Evolutionary conservation across 176 grass and related monocot genomes (phyloP).

Genomic region (Ensete ventricosum): DNA sequence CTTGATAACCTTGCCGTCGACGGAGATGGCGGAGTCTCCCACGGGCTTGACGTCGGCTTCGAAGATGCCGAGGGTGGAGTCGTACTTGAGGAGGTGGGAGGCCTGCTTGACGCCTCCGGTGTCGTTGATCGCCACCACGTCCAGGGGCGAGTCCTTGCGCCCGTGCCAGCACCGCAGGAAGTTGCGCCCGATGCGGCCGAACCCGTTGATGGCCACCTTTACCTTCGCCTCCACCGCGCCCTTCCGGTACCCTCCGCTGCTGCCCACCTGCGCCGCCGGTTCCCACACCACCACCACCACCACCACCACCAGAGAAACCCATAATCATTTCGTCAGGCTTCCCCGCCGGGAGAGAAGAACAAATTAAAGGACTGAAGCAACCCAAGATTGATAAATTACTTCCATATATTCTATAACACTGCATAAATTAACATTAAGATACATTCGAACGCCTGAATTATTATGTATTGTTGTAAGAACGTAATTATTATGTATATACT

Average conservation of each 20-base stretch:
- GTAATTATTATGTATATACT: no score
- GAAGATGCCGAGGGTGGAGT: slow-evolving; percentile 78
- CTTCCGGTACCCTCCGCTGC: slow-evolving; percentile 27
- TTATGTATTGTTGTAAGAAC: no score
- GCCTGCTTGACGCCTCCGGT: slow-evolving; percentile 64
- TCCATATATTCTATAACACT: background rate
- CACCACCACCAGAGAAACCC: background rate
- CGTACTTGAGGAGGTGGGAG: slow-evolving; percentile 82
- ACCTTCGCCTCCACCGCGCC: slow-evolving; percentile 65
- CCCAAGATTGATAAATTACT: no score
- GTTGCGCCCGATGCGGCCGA: slow-evolving; percentile 81
- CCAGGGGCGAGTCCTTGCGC: slow-evolving; percentile 44
- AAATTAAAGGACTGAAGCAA: no score
- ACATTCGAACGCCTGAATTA: background rate
- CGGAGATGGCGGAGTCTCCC: slow-evolving; percentile 51
- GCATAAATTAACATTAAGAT: background rate
- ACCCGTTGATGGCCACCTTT: slow-evolving; percentile 82
- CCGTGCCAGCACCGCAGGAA: slow-evolving; percentile 81
- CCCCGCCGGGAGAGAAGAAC: no score
- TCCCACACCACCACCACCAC: background rate
- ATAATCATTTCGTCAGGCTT: background rate
- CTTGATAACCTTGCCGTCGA: slow-evolving; percentile 78
- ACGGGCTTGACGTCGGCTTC: slow-evolving; percentile 68
- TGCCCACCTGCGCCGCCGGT: slow-evolving; percentile 27
- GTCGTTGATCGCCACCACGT: slow-evolving; percentile 77